Base-by-base conservation (phyloP, 176 grass and related monocot species). In the Thinopyrum elongatum region DNA sequence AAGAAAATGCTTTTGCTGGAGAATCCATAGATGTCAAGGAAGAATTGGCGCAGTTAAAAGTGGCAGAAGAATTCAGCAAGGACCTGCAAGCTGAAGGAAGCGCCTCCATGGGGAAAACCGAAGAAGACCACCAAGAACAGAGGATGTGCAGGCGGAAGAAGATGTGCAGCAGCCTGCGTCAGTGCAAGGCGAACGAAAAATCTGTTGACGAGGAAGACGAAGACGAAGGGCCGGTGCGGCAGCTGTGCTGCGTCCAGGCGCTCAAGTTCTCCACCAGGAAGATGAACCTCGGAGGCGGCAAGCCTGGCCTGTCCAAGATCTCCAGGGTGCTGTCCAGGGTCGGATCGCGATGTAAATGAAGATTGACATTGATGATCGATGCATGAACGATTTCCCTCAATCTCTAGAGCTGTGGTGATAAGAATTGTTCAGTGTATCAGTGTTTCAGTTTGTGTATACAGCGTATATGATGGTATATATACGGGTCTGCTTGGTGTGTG, bases 201-300 rank as follows among this genome's bases (percentile, higher is more conserved):
- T 4, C 16, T 0, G 49, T 29, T 1, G 49, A 84, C 4, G 89
- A 34, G 41, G 80, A 69, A 3, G 83, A 68, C 4, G 79, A 61
- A 1, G 82, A 91, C 0, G 90, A 94, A 68, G 82, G 57, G n/a
- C 75, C 85, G 15, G 91, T 94, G 29, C 79, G 72, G 59, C 90
- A 92, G 57, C 65, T 98, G 27, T 98, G 96, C 80, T 98, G 96
- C 84, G 81, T 98, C 23, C 91, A 95, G 79, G 96, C 93, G 71
- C 74, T 98, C 65, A 95, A 87, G 81, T 85, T 98, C 51, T 95
- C 93, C n/a, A 85, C 91, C 8, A 92, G 88, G 28, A 98, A 98
- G 91, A 95, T 95, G 92, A 94, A 88, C 53, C 89, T 95, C 2
- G 90, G 93, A 34, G 90, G 94, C 64, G 90, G 93, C 78, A 95